phyloP scores from a whole-genome alignment of 2,329 filamentous ascomycete genomes.

The Trichoderma sp. region DNA sequence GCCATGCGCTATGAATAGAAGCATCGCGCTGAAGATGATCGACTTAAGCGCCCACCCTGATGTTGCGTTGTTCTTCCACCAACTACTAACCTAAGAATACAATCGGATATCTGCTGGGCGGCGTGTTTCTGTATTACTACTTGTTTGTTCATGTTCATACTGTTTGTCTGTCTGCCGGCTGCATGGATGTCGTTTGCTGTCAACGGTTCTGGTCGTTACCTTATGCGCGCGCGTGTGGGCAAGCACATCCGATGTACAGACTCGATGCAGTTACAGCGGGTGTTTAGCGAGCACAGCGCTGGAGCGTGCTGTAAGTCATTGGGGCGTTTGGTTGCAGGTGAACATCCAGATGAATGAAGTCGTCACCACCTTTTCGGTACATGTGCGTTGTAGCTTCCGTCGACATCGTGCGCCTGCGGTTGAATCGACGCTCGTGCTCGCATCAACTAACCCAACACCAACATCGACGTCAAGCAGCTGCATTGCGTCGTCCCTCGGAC shows the following conservation, averaged over 20 bases:
- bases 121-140: background rate
- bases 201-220: background rate
- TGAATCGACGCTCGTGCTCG: too few species aligned
- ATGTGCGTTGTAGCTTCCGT: too few species aligned
- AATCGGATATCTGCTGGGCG: background rate
- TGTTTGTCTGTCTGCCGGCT: background rate
- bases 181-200: too few species aligned
- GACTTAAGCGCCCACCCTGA: conserved; percentile 8
- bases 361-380: too few species aligned
- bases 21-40: conserved; percentile 12
- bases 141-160: background rate
- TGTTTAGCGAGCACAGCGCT: too few species aligned
- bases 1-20: background rate
- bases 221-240: conserved; percentile 8
- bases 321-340: too few species aligned
- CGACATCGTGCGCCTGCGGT: too few species aligned
- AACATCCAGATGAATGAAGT: too few species aligned
- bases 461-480: background rate
- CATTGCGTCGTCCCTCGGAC: too few species aligned
- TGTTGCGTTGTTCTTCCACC: too few species aligned
- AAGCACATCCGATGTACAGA: background rate
- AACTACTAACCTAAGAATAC: background rate
- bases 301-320: too few species aligned
- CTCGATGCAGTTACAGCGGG: too few species aligned
- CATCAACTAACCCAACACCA: background rate